Conservation (phyloP, 2,329 filamentous ascomycete species). For the Cladophialophora bantiana region DNA sequence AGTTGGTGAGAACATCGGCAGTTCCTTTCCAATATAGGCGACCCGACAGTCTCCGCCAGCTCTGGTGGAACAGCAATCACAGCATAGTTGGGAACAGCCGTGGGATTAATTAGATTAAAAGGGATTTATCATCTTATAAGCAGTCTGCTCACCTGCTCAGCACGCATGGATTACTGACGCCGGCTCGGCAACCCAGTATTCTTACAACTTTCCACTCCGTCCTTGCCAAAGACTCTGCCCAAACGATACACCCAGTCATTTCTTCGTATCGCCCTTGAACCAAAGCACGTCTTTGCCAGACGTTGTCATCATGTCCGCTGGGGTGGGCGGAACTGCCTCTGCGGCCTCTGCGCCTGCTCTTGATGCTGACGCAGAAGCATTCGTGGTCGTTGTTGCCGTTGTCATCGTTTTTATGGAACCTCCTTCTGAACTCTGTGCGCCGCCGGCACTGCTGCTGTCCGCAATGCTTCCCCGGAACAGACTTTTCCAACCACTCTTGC, state of each 20-base stretch:
- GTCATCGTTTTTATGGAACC: not conserved
- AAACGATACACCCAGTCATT: conserved; percentile 29
- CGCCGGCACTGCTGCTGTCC: conserved; percentile 45
- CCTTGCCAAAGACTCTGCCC: not conserved
- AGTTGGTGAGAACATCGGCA: too few relatives aligned
- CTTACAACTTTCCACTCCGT: not conserved
- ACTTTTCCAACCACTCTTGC: conserved; percentile 36
- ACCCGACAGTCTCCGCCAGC: not conserved
- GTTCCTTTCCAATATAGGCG: not conserved
- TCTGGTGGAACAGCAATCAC: not conserved
- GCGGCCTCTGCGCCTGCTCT: conserved; percentile 5
- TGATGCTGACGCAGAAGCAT: not conserved
- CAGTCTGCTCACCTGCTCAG: not conserved
- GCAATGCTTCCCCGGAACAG: conserved; percentile 54
- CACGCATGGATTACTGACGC: not conserved
- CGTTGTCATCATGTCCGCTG: conserved; percentile 28
- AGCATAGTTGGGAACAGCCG: not conserved
- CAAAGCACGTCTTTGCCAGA: conserved; percentile 36
- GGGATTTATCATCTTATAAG: conserved; percentile 10
- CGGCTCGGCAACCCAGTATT: not conserved
- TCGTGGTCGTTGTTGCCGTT: conserved; percentile 7
- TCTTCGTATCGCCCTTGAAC: conserved; percentile 40
- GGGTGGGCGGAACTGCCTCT: conserved; percentile 1
- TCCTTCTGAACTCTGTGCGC: conserved; percentile 12
- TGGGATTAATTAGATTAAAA: conserved; percentile 11